Conservation (phyloP, 2,329 filamentous ascomycete genomes). For the Trichoderma citrinoviride region DNA sequence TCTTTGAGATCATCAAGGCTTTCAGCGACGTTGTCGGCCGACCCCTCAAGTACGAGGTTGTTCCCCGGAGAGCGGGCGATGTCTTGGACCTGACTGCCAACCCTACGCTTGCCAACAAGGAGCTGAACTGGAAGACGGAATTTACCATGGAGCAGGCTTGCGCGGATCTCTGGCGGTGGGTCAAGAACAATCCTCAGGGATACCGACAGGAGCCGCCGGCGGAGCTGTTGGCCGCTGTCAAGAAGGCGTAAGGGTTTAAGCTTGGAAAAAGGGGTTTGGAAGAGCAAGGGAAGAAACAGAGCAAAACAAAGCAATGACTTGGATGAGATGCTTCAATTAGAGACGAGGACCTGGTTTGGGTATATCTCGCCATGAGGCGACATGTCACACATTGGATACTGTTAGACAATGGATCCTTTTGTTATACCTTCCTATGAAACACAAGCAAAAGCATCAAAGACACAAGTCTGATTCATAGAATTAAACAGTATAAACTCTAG, state of each 20-base stretch:
- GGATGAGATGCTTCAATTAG: conserved; percentile 20
- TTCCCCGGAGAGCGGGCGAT: conserved; percentile 77
- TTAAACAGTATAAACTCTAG: background rate
- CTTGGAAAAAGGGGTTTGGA: background rate
- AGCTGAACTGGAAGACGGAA: conserved; percentile 90
- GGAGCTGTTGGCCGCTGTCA: conserved; percentile 67
- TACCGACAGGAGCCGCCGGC: conserved; percentile 90
- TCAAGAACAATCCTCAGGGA: conserved; percentile 91
- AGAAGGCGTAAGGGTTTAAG: conserved; percentile 36
- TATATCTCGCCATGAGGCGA: background rate
- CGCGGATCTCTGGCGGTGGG: conserved; percentile 94
- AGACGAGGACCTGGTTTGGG: background rate
- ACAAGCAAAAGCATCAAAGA: conserved; percentile 1
- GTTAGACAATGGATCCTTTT: conserved; percentile 14
- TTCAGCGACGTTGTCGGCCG: conserved; percentile 85
- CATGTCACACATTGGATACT: background rate
- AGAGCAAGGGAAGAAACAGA: background rate
- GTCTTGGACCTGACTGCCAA: conserved; percentile 95
- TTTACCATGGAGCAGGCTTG: conserved; percentile 90
- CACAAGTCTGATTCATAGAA: background rate
- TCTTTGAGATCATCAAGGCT: conserved; percentile 95
- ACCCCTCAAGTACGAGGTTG: conserved; percentile 83
- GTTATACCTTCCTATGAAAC: background rate
- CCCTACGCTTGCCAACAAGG: conserved; percentile 78
- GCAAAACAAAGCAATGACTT: conserved; percentile 6